Evolutionary conservation across 2,329 filamentous ascomycete genomes (phyloP), one percentile per base, ranked within the genome.

Genomic region (Acrodontium crateriforme): DNA sequence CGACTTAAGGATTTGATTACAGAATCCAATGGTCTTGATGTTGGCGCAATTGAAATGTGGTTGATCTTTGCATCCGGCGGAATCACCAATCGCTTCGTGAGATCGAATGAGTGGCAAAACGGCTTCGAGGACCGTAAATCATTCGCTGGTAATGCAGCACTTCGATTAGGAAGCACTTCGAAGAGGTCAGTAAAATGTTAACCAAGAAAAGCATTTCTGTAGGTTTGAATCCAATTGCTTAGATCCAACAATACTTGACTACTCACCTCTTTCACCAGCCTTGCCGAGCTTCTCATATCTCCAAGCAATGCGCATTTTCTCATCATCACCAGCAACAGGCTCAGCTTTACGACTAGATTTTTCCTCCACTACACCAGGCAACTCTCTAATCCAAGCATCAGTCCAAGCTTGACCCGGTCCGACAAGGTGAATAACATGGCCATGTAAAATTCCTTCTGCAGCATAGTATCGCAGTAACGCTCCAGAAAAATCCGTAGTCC

Each of bases 271-370:
- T 28, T 64, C 65, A 22, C 73, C 73, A 42, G 74, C 75, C 39
- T 78, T 77, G 10, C 79, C 78, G 29, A 95, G 56, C 18, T 74
- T 70, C 55, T 95, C 85, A 58, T 98, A 98, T 53, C 89, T 70
- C 89, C 89, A 98, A 3, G 89, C 89, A 60, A 98, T 98, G 60
- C 93, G 95, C 89, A 98, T 95, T 55, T 77, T 85, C 37, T 87
- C 79, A 20, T 47, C 45, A 30, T 36, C 64, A 57, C 29, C 44
- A 7, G 48, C 45, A 31, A 55, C 58, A 23, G 59, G 54, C 18
- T 59, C 16, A 56, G 47, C 14, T 4, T 12, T 10, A n/a, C 20
- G 20, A 46, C 44, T 35, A 21, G 27, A 13, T 24, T 41, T 45
- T 24, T 60, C 59, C 18, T 48, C 48, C 45, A 62, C 52, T 18